Percentiles rank a stretch among this genome's conserved stretches.
These are phyloP conservation scores for Chlorencoelia australis DNA, from an alignment of 2,329 filamentous ascomycete genomes.

Conservation along the genomic window DNA sequence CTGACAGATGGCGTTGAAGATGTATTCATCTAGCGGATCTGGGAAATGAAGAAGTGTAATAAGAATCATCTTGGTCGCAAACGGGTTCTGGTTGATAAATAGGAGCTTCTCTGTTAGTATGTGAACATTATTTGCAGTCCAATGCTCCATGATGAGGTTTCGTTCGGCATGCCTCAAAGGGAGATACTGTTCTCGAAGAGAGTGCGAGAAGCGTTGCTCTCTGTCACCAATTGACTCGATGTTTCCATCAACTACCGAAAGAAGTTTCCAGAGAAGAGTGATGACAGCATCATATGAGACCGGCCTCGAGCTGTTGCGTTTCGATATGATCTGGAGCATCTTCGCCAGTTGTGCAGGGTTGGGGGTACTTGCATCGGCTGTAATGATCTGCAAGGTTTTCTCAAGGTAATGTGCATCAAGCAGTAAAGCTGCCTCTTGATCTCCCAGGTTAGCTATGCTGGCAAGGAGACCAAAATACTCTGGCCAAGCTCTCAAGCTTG, in stretches of 20 bases:
- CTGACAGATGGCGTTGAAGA: slow-evolving; percentile 33
- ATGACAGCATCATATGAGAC: slow-evolving; percentile 46
- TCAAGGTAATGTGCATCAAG: slow-evolving; percentile 51
- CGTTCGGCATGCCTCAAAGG: slow-evolving; percentile 39
- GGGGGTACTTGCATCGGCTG: slow-evolving; percentile 21
- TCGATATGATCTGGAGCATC: slow-evolving; percentile 42
- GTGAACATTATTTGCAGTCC: slow-evolving; percentile 31
- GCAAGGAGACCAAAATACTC: slow-evolving; percentile 65
- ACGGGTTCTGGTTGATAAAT: slow-evolving; percentile 45
- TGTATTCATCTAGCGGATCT: slow-evolving; percentile 39
- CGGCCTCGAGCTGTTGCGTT: slow-evolving; percentile 39
- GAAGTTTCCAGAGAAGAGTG: slow-evolving; percentile 32
- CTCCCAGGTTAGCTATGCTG: slow-evolving; percentile 54
- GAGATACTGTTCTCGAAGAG: slow-evolving; percentile 26
- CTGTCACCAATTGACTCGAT: slow-evolving; percentile 30
- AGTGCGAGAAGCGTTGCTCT: slow-evolving; percentile 31
- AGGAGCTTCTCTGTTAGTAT: slow-evolving; percentile 60
- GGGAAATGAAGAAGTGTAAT: slow-evolving; percentile 41
- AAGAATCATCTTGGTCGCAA: slow-evolving; percentile 46
- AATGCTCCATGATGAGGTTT: slow-evolving; percentile 35
- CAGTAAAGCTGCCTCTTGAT: slow-evolving; percentile 45
- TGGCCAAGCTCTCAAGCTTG: slow-evolving; percentile 57
- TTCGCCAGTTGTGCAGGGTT: slow-evolving; percentile 39
- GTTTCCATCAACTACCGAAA: slow-evolving; percentile 8
- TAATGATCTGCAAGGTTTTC: slow-evolving; percentile 30